These are phyloP conservation scores for Backusella tuberculispora DNA, from an alignment of 192 early-diverging fungal genomes.

Conservation along the genomic window DNA sequence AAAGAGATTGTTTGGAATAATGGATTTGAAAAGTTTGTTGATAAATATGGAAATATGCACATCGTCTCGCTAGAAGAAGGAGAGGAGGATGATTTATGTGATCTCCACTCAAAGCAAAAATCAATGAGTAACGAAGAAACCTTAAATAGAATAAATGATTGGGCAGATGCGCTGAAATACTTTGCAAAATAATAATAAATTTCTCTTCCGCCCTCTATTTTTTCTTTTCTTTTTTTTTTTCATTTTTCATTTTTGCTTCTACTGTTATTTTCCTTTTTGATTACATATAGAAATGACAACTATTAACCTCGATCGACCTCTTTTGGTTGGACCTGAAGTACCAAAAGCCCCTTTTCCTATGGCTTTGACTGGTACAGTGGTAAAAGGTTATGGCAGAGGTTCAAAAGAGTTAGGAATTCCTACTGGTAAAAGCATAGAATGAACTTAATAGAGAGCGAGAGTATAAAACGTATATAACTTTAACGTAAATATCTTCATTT, in stretches of 20 bases:
- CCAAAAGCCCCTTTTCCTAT: slow-evolving; percentile 78
- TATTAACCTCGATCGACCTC: slow-evolving; percentile 52
- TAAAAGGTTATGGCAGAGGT: slow-evolving; percentile 93
- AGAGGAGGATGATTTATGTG: not conserved
- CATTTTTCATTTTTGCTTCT: no score
- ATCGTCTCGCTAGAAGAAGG: not conserved
- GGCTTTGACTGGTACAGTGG: slow-evolving; percentile 77
- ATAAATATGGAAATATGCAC: slow-evolving; percentile 4
- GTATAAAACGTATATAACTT: not conserved
- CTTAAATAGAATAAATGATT: slow-evolving; percentile 1
- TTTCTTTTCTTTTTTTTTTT: not conserved
- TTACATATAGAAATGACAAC: not conserved
- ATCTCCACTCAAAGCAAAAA: not conserved
- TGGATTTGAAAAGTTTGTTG: not conserved
- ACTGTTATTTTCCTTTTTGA: not conserved
- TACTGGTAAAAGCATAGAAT: slow-evolving; percentile 67
- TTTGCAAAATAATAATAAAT: slow-evolving; percentile 1
- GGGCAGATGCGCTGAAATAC: slow-evolving; percentile 10
- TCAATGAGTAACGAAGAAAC: slow-evolving; percentile 11
- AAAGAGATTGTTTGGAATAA: slow-evolving; percentile 12
- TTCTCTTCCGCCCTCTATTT: not conserved
- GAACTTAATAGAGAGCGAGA: not conserved
- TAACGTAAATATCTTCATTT: not conserved
- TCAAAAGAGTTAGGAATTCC: slow-evolving; percentile 97
- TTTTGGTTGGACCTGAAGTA: slow-evolving; percentile 63